These are phyloP conservation scores for Tephrocybe sp. DNA, from an alignment of 768 basidiomycete species.

Conservation along the genomic window DNA sequence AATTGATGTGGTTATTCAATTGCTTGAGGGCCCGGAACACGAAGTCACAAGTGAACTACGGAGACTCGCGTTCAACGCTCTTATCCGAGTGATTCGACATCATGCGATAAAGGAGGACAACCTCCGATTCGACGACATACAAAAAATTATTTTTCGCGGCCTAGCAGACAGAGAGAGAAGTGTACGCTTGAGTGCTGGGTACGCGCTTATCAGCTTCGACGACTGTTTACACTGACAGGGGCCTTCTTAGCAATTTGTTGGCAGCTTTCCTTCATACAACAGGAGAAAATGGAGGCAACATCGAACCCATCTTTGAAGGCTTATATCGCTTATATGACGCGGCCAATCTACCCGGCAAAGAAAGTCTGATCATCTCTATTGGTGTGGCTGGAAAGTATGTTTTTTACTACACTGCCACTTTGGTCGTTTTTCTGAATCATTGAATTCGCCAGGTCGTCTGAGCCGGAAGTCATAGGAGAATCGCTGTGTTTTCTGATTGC, in stretches of 20 bases:
- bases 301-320: constrained; percentile 42
- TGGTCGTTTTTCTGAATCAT: not conserved
- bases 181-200: constrained; percentile 73
- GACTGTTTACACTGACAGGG: constrained; percentile 1
- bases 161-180: constrained; percentile 55
- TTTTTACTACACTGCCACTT: not conserved
- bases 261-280: constrained; percentile 43
- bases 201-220: constrained; percentile 19
- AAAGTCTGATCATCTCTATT: constrained; percentile 63
- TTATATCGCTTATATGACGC: constrained; percentile 50
- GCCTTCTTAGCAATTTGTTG: constrained; percentile 42
- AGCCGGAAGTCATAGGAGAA: constrained; percentile 54
- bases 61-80: constrained; percentile 38
- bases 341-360: constrained; percentile 49
- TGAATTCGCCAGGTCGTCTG: constrained; percentile 38
- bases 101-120: constrained; percentile 31
- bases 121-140: constrained; percentile 28
- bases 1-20: constrained; percentile 31
- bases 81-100: constrained; percentile 44
- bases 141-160: constrained; percentile 45
- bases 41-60: constrained; percentile 50
- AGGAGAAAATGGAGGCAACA: constrained; percentile 29
- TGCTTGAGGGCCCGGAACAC: constrained; percentile 48
- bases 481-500: constrained; percentile 62
- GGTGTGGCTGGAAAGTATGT: constrained; percentile 55